Evolutionary conservation across 2,329 filamentous ascomycete species (phyloP), one percentile per base, ranked within the genome.

Genomic region (Metarhizium rileyi): DNA sequence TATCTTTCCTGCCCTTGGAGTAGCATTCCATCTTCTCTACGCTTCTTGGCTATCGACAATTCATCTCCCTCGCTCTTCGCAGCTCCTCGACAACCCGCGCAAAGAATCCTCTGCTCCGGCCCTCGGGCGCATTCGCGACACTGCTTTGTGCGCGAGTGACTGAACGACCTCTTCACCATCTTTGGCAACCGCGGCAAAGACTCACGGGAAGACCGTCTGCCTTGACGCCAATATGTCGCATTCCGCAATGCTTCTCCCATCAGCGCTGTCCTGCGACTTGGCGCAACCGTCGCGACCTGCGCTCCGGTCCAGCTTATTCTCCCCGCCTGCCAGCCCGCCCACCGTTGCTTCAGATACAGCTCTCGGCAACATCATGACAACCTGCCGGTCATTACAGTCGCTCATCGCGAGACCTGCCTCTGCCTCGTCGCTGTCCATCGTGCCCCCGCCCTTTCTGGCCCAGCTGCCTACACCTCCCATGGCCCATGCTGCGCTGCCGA

Each of bases 301-400:
- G 54, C 71, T 74, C 5, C 71, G 74, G 55, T 60, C 73, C 42
- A 69, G 77, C 60, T 74, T 81, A 63, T 73, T 75, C 53, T 82
- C 80, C 47, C 80, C 80, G 46, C 80, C 80, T 49, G 70, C 78
- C 57, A 76, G 76, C 63, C 76, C 78, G 48, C 73, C 76, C 5
- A 67, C 70, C 27, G 59, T 68, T 43, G 72, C 70, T 36, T 63
- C 73, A 22, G 68, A 73, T 52, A 66, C 66, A 47, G 66, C 75
- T 20, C 66, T 81, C 56, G 70, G 69, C 60, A 77, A 76, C 64
- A 73, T 83, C 59, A 75, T 80, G 63, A 73, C 69, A 52, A 77
- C 78, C 44, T 83, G 80, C 61, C 78, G 77, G 62, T 77, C 75
- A 5, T 73, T 83, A 0, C 80, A 84, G 59, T 75, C 75, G 2